Evolutionary conservation across 225 moss, liverwort and hornwort species (phyloP).

Genomic region (Anthoceros angustus): DNA sequence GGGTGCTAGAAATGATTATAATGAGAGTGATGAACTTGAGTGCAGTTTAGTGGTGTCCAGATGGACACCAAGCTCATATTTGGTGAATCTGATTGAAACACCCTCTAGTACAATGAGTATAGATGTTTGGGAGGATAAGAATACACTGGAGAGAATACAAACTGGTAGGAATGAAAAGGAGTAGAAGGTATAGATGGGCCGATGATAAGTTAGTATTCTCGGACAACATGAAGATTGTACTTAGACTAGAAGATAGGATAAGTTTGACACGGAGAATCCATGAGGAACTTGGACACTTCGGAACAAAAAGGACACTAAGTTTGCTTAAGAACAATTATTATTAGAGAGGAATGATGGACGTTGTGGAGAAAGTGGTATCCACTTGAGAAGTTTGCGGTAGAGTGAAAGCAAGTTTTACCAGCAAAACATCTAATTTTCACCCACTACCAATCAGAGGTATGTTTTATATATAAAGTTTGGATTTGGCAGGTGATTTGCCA

Average conservation of each 20-base stretch:
- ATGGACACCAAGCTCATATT: too few species aligned
- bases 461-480: neutral
- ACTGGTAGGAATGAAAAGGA: too few species aligned
- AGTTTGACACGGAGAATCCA: neutral
- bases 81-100: too few species aligned
- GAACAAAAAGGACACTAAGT: neutral
- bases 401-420: too few species aligned
- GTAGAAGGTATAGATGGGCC: neutral
- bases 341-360: neutral
- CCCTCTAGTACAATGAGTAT: too few species aligned
- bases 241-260: neutral
- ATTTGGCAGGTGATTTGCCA: neutral
- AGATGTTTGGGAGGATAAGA: too few species aligned
- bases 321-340: neutral
- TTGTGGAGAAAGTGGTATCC: too few species aligned
- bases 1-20: conserved; percentile 5
- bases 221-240: neutral
- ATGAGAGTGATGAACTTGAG: neutral
- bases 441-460: neutral
- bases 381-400: too few species aligned
- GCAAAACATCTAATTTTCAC: neutral
- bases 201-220: neutral
- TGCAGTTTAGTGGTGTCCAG: too few species aligned
- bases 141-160: too few species aligned
- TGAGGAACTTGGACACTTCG: neutral